Evolutionary conservation across 1,284 basidiomycete genomes (phyloP), one percentile per base, ranked within the genome.

Genomic region (Pascua sp.): DNA sequence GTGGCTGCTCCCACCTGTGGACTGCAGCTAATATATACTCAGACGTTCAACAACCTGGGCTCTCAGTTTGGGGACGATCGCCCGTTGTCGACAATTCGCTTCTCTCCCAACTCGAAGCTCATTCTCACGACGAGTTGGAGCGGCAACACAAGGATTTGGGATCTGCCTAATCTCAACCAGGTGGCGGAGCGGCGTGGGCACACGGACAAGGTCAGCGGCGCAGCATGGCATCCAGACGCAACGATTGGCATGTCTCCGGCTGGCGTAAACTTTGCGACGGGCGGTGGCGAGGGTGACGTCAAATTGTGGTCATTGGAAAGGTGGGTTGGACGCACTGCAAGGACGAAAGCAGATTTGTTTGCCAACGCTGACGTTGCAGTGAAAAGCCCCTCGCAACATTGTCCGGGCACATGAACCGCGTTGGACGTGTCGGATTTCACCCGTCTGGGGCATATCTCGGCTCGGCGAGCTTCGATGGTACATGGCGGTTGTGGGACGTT

Each of bases 401-500:
- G 68, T 85, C 86, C 72, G 96, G 96, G 0, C 96, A 98, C 70
- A 84, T 87, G 68, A 89, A 87, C 56, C 87, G 96, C 16, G 87
- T 99, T 4, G 94, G 91, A 66, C 85, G 95, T 12, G 88, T 97
- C 11, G 91, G 88, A 0, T 98, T 98, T 77, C 96, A 99, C 76
- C 94, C 96, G 0, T 91, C 90, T 0, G 96, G 96, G 1, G 78
- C 86, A 47, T 97, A 95, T 71, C 84, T 97, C 12, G 95, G 89
- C 1, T 94, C 91, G 60, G 94, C 95, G 0, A 91, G 91, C 57
- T 98, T 95, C 67, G 96, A 99, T 75, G 96, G 91, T 5, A 92
- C 95, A n/a, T 99, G 96, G 95, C 81, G 96, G 42, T 77, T 98
- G 48, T 99, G 96, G 96, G 94, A 98, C 73, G 87, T 92, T 2